Conservation (phyloP, 2,329 filamentous ascomycete species). For the Orbilia brochopaga region DNA sequence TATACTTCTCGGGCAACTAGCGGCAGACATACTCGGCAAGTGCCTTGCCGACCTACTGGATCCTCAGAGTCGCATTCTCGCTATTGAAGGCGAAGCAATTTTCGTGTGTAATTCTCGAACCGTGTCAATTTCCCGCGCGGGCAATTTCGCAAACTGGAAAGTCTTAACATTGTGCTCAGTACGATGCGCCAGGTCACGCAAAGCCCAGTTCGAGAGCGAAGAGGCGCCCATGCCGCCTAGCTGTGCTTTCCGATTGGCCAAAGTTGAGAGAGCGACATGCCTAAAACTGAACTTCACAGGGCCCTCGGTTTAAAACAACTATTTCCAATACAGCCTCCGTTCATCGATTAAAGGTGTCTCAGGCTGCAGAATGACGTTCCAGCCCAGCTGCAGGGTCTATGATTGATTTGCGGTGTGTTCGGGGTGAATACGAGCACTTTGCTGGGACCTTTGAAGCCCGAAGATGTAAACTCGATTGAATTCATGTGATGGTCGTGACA, state of each 20-base stretch:
- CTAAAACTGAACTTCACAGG: conserved; percentile 19
- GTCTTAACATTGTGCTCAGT: neutral
- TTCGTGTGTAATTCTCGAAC: neutral
- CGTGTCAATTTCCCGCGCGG: conserved; percentile 40
- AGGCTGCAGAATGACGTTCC: conserved; percentile 40
- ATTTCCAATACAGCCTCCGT: conserved; percentile 5
- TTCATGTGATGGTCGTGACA: too few species aligned
- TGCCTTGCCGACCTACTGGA: neutral
- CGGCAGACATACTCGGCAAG: neutral
- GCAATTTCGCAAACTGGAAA: conserved; percentile 25
- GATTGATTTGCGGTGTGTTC: too few species aligned
- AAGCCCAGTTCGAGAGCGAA: neutral
- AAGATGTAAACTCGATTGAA: too few species aligned
- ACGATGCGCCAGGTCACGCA: neutral
- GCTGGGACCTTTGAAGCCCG: conserved; percentile 1
- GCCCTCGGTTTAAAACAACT: conserved; percentile 25
- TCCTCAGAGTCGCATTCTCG: neutral
- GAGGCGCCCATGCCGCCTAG: conserved; percentile 46
- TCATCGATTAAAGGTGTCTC: conserved; percentile 36
- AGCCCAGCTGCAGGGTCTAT: too few species aligned
- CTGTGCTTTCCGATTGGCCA: conserved; percentile 22
- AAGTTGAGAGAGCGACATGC: conserved; percentile 14
- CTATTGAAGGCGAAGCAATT: conserved; percentile 11
- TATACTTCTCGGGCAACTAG: neutral
- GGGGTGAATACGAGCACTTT: conserved; percentile 8